Evolutionary conservation across 2,329 filamentous ascomycete species (phyloP), one percentile per base, ranked within the genome.

Genomic region (Tolypocladium album): DNA sequence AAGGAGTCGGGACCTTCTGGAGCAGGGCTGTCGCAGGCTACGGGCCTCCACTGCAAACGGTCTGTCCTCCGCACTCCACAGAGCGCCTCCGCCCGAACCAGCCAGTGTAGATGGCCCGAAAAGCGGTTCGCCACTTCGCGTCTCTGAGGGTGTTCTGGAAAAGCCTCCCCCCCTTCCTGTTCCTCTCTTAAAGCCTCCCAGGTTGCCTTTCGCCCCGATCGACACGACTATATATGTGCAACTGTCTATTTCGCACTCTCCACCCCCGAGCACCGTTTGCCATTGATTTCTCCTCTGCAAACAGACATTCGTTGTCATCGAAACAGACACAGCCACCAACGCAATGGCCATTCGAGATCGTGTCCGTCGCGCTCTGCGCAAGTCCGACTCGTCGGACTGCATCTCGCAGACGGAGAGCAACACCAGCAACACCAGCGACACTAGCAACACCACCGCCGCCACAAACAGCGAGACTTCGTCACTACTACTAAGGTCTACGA

Each of bases 291-390:
- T 24, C 39, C 27, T 12, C 17, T 20, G 27, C 27, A 20, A 34
- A 1, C 27, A 53, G 27, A 52, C 47, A 6, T 6, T 31, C 20
- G 20, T 52, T 52, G 24, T 27, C 24, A 12, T 15, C 47, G 27
- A 53, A 27, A 31, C 13, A n/a, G 15, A 36, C 50, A 34, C n/a
- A 31, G 27, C 31, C 47, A 5, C 43, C 4, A 34, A 52, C 65
- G 66, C 60, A 64, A 78, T 78, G 75, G 69, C 75, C 47, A 76
- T 78, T 58, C 72, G 75, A 61, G 75, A 77, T 53, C 72, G 73
- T 42, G 71, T 78, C 62, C 75, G 75, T 62, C 74, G 75, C 65
- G 74, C 67, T 43, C 63, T 75, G 65, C 75, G 73, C 70, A 71
- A 69, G 64, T 75, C 75, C 38, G 66, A 69, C 57, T 66, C 67